A percentile compares a stretch with the other conserved stretches of the same genome.
These are phyloP conservation scores for Phytophthora pistaciae DNA, from an alignment of 352 stramenopile species.

Conservation along the genomic window DNA sequence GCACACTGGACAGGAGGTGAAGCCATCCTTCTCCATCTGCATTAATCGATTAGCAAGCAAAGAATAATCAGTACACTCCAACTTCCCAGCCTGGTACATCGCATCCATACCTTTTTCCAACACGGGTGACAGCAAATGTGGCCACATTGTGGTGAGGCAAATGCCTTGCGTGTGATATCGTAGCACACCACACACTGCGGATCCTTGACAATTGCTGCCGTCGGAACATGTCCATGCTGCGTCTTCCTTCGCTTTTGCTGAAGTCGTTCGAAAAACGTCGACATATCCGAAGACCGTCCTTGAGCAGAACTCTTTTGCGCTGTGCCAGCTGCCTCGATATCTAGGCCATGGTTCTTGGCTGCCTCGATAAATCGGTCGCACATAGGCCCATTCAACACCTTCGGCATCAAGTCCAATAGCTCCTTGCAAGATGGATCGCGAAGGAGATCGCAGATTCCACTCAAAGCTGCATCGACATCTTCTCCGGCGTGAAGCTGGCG, in stretches of 20 bases:
- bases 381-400: slow-evolving; percentile 62
- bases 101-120: slow-evolving; percentile 81
- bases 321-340: slow-evolving; percentile 23
- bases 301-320: slow-evolving; percentile 9
- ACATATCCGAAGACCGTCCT: slow-evolving; percentile 24
- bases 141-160: slow-evolving; percentile 73
- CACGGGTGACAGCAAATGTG: slow-evolving; percentile 87
- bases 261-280: slow-evolving; percentile 74
- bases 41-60: slow-evolving; percentile 25
- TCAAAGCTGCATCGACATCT: slow-evolving; percentile 53
- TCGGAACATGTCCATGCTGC: slow-evolving; percentile 35
- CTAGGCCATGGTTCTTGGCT: slow-evolving; percentile 47
- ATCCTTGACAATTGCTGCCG: slow-evolving; percentile 70
- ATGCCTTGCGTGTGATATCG: slow-evolving; percentile 81
- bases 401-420: slow-evolving; percentile 69
- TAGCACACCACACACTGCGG: slow-evolving; percentile 89
- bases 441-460: slow-evolving; percentile 65
- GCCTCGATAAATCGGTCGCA: slow-evolving; percentile 54
- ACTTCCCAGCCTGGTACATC: slow-evolving; percentile 20
- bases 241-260: slow-evolving; percentile 74
- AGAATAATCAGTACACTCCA: slow-evolving; percentile 31
- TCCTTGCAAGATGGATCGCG: slow-evolving; percentile 49
- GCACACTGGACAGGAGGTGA: slow-evolving; percentile 79
- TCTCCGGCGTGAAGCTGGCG: slow-evolving; percentile 53
- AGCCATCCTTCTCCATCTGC: slow-evolving; percentile 81